Base-by-base conservation (phyloP, 2,329 filamentous ascomycete genomes). In the Pseudogymnoascus sp. region DNA sequence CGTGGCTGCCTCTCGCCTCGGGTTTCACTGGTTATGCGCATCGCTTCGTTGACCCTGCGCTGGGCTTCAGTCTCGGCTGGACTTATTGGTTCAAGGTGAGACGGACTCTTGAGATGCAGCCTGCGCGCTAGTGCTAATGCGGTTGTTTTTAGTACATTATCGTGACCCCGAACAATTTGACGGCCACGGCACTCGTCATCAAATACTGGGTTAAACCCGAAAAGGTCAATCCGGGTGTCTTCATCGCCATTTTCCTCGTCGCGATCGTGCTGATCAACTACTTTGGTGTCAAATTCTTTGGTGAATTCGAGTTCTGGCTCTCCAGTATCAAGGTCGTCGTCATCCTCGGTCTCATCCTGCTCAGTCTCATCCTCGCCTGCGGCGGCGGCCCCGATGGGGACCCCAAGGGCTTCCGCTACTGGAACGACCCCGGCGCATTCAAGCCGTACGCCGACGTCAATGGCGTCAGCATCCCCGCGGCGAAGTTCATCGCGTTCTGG, bases 11-110 rank as follows among this genome's bases (percentile, higher is more conserved):
- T 60, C 80, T 92, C 70, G 83, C 85, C 62, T 85, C 88, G 72
- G 90, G 90, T 68, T 96, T 95, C 75, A 89, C 89, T 65, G 89
- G 89, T 70, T 95, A 93, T 72, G 89, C 90, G 23, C 83, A 86
- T 65, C 83, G 90, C 59, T 95, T 91, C 77, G 88, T 86, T 70
- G 89, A 95, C 69, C 89, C 89, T 62, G 88, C 89, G 65, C 82
- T 95, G 26, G 90, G 90, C 62, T 95, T 95, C 73, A 83, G 88
- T 63, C 81, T 93, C 11, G 89, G 65, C 7, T 68, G 69, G 70
- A 70, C 68, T 61, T 72, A 72, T 60, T 72, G 68, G 69, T 71
- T 70, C 61, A 70, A 70, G 74, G 74, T 68, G 33, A 35, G 62
- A 44, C 29, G 33, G 19, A 26, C 38, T 62, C 23, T 3, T 3